Percentiles rank a stretch among this genome's conserved stretches.
phyloP scores from a whole-genome alignment of 2,329 filamentous ascomycete genomes.

The Colletotrichum scovillei region DNA sequence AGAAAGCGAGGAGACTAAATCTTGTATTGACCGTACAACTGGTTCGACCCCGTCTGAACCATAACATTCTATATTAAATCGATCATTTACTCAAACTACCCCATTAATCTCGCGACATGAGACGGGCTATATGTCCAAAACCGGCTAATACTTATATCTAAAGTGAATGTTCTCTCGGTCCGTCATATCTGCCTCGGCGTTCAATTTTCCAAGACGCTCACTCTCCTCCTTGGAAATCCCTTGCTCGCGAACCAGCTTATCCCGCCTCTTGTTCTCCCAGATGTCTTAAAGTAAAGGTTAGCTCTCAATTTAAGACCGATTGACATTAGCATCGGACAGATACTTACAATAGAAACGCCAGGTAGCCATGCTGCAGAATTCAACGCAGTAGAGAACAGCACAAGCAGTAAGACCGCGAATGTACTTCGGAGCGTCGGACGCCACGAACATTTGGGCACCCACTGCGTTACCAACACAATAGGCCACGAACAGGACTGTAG shows the following conservation, averaged over 20 bases:
- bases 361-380: conserved; percentile 40
- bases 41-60: not conserved
- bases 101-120: not conserved
- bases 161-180: conserved; percentile 41
- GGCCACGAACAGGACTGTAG: conserved; percentile 38
- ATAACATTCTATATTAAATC: not conserved
- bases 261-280: conserved; percentile 42
- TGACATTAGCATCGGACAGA: not conserved
- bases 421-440: conserved; percentile 37
- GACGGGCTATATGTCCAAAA: not conserved
- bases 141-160: conserved; percentile 35
- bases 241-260: conserved; percentile 37
- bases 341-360: conserved; percentile 43
- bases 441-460: conserved; percentile 36
- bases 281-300: conserved; percentile 36
- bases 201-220: conserved; percentile 40
- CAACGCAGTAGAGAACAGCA: conserved; percentile 40
- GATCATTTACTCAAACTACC: not conserved
- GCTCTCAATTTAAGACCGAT: not conserved
- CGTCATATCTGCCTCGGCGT: conserved; percentile 42
- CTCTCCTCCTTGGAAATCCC: conserved; percentile 42
- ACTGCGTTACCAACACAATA: conserved; percentile 40
- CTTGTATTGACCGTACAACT: not conserved
- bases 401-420: conserved; percentile 38
- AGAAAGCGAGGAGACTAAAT: conserved; percentile 9